Evolutionary conservation across 1,284 basidiomycete genomes (phyloP), one percentile per base, ranked within the genome.

Genomic region (Entoloma clypeatum): DNA sequence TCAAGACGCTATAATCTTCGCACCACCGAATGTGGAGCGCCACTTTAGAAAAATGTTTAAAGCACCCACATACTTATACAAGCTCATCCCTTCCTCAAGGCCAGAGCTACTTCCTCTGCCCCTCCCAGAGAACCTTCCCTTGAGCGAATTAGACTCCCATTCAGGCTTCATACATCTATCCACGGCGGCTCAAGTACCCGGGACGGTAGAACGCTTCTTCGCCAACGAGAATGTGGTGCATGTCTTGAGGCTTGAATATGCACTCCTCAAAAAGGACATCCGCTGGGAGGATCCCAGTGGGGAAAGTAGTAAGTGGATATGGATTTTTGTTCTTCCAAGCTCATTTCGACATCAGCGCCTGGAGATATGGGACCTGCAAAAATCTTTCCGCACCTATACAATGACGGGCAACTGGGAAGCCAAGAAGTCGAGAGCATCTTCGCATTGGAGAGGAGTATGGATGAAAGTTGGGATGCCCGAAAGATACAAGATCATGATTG

Each of bases 91-190:
- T 7, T 50, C 61, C 17, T 59, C 65, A 9, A 60, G 67, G 3
- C 67, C 72, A 1, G 52, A 58, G 1, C 51, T 55, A 4, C 52
- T 68, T 21, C 66, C 64, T 10, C 52, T 59, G 30, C 37, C 49
- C 6, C 41, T 62, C 9, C 56, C 56, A 1, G 42, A 47, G 6
- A 26, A 10, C 8, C 47, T 58, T 2, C 57, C 67, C 6, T 47
- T 71, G 18, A 69, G 65, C 54, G 57, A 55, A 26, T 61, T 72
- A 30, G 72, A 75, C 49, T 33, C 49, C 18, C 36, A 52, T 11
- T 65, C 65, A 7, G 76, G 77, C 13, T 81, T 79, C 62, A 71
- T 84, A 35, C 81, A 84, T 57, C 65, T 83, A 23, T 82, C 79
- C 5, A 75, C 74, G 9, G 69, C 76, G 2, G 30, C 52, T n/a